Evolutionary conservation across 1,284 basidiomycete genomes (phyloP), one percentile per base, ranked within the genome.

Genomic region (Heterobasidion occidentale): DNA sequence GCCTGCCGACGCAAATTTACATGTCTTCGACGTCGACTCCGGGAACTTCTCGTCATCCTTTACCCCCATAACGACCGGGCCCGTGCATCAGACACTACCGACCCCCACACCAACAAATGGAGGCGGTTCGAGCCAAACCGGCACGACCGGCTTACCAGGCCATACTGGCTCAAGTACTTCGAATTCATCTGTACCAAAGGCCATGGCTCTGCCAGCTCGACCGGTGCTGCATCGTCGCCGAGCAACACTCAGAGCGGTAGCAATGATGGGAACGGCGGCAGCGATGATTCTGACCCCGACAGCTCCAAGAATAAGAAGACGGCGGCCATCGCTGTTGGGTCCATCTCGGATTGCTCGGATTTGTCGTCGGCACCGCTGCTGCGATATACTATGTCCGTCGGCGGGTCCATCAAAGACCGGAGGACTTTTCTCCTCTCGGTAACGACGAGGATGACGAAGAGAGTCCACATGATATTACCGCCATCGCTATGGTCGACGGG

Each of bases 321-420:
- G 8, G 73, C 74, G 0, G 77, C 74, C 8, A 81, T 88, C 58
- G 79, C 77, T 8, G 67, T 89, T 17, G 83, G 84, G 9, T 74
- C 78, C 9, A 69, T 77, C 72, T 89, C 50, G 84, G 80, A 35
- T 64, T 79, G 6, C 65, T 87, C 15, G 81, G 71, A 9, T 68
- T 86, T 9, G 56, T 84, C 34, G 73, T 71, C 9, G 68, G 74
- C 9, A 73, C 65, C 11, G 56, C 75, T 1, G 72, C 66, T 4
- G 70, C 68, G 0, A 67, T 73, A 2, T 83, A 76, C 64, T 81
- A 77, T 62, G 51, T 77, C 67, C 69, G 60, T 49, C 72, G 69
- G 34, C 67, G 68, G 17, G 68, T 63, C 38, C 64, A 64, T 48
- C 63, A 51, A 27, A 62, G 64, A 14, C 12, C 15, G 9, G 61